Evolutionary conservation across 2,329 filamentous ascomycete genomes (phyloP).

Genomic region (Emmonsia crescens): DNA sequence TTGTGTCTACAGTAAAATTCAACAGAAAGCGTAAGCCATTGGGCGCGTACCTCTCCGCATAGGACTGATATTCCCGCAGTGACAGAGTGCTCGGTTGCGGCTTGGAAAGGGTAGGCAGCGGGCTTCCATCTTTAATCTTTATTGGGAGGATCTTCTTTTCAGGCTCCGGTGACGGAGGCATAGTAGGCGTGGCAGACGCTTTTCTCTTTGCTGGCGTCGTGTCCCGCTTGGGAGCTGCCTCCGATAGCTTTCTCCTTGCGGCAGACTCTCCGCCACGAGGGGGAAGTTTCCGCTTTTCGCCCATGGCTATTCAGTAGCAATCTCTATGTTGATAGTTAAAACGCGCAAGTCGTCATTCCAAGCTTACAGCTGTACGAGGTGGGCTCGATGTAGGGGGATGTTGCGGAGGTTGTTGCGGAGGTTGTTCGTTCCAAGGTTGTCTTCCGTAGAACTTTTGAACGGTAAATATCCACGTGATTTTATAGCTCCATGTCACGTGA

Average conservation of each 20-base stretch:
- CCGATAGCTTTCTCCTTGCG: constrained; percentile 34
- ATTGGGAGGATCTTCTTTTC: constrained; percentile 38
- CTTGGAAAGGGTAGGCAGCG: constrained; percentile 43
- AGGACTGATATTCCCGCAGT: constrained; percentile 46
- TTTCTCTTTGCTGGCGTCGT: constrained; percentile 24
- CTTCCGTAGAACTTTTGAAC: too few relatives aligned
- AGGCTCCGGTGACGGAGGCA: constrained; percentile 21
- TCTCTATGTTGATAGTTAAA: constrained; percentile 2
- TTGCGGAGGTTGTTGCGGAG: background rate
- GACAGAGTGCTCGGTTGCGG: constrained; percentile 41
- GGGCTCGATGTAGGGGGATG: background rate
- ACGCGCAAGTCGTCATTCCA: constrained; percentile 1
- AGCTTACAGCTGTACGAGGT: background rate
- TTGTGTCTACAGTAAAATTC: background rate
- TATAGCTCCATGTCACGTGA: too few relatives aligned
- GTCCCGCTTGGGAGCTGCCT: constrained; percentile 25
- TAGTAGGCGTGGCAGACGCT: constrained; percentile 21
- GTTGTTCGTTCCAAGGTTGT: too few relatives aligned
- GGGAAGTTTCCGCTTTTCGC: constrained; percentile 35
- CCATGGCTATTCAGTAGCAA: constrained; percentile 18
- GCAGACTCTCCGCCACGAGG: constrained; percentile 28
- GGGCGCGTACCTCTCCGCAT: constrained; percentile 41
- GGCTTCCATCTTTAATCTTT: constrained; percentile 42
- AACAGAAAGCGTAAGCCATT: background rate
- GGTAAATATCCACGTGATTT: too few relatives aligned